Evolutionary conservation across 2,329 filamentous ascomycete species (phyloP).

Genomic region (Fusarium longipes): DNA sequence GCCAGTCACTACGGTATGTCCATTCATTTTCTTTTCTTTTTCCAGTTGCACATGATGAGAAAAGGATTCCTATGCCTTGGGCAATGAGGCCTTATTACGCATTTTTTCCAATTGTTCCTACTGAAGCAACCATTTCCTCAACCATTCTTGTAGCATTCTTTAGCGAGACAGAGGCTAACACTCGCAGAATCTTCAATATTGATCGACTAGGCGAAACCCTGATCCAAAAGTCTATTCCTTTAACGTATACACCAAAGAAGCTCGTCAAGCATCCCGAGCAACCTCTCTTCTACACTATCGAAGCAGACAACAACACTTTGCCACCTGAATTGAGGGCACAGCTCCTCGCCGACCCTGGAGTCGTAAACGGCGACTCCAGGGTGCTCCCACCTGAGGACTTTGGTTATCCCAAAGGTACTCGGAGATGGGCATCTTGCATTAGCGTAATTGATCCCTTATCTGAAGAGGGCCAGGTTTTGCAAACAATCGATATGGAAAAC

Average conservation of each 20-base stretch:
- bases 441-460: constrained; percentile 86
- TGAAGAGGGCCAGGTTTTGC: constrained; percentile 75
- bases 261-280: constrained; percentile 89
- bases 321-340: constrained; percentile 80
- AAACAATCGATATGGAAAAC: constrained; percentile 83
- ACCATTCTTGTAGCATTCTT: constrained; percentile 27
- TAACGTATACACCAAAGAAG: constrained; percentile 90
- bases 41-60: constrained; percentile 71
- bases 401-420: constrained; percentile 83
- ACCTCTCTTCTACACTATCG: constrained; percentile 92
- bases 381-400: constrained; percentile 84
- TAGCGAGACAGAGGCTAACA: constrained; percentile 48
- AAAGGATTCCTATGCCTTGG: constrained; percentile 65
- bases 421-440: constrained; percentile 96
- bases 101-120: constrained; percentile 93
- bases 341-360: constrained; percentile 76
- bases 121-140: constrained; percentile 67
- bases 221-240: constrained; percentile 84
- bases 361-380: constrained; percentile 77
- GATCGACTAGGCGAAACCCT: constrained; percentile 88
- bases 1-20: constrained; percentile 83
- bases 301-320: constrained; percentile 92
- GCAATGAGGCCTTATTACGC: constrained; percentile 67
- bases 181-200: constrained; percentile 83
- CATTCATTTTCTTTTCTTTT: constrained; percentile 45